A percentile compares a stretch with the other conserved stretches of the same genome.
phyloP scores from a whole-genome alignment of 2,329 filamentous ascomycete genomes.

The Mycogone perniciosa region DNA sequence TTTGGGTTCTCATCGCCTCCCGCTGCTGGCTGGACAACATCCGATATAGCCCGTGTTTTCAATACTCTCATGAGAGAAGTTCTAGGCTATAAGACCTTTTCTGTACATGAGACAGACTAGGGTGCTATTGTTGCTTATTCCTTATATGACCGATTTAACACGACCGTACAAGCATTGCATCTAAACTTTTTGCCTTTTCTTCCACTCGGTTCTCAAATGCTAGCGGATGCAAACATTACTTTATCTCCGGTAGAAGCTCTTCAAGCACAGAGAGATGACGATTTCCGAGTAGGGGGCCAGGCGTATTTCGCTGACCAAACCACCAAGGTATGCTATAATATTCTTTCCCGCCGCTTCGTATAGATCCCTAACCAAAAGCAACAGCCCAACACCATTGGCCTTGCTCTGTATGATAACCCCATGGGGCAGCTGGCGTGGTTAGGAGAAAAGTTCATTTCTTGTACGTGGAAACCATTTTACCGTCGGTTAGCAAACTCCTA shows the following conservation, averaged over 20 bases:
- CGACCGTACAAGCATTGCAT: slow-evolving; percentile 13
- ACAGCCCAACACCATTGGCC: slow-evolving; percentile 36
- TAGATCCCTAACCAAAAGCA: not conserved
- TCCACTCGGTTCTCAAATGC: slow-evolving; percentile 5
- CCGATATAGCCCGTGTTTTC: slow-evolving; percentile 31
- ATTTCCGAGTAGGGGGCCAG: slow-evolving; percentile 8
- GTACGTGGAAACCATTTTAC: slow-evolving; percentile 11
- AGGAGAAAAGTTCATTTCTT: slow-evolving; percentile 31
- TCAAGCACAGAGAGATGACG: not conserved
- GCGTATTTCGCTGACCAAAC: slow-evolving; percentile 14
- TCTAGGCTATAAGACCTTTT: slow-evolving; percentile 29
- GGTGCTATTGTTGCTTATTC: slow-evolving; percentile 11
- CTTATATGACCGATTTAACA: slow-evolving; percentile 13
- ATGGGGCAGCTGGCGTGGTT: slow-evolving; percentile 38
- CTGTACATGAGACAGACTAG: slow-evolving; percentile 17
- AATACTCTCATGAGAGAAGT: slow-evolving; percentile 30
- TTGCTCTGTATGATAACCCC: slow-evolving; percentile 36
- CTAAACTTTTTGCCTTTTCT: slow-evolving; percentile 14
- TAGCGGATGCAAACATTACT: slow-evolving; percentile 7
- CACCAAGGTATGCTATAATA: slow-evolving; percentile 10
- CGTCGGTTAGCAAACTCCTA: not conserved
- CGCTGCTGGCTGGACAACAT: slow-evolving; percentile 26
- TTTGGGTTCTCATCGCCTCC: slow-evolving; percentile 30
- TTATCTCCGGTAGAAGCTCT: slow-evolving; percentile 10
- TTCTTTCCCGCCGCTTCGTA: not conserved